These are phyloP conservation scores for Cladosporium sp. DNA, from an alignment of 2,329 filamentous ascomycete genomes.

Conservation along the genomic window DNA sequence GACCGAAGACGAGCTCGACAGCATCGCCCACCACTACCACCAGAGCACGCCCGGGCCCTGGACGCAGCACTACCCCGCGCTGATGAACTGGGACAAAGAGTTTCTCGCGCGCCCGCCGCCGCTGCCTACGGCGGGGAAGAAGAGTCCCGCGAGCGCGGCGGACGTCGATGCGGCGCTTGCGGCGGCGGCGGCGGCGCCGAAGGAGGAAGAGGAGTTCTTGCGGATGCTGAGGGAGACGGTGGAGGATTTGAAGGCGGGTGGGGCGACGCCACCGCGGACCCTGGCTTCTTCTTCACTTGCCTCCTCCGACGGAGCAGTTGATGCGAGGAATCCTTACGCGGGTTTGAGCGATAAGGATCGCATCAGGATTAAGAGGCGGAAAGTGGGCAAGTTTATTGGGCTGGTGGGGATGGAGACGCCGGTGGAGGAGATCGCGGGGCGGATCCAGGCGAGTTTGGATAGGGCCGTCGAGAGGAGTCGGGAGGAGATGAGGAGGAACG, in stretches of 20 bases:
- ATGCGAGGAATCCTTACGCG: slow-evolving; percentile 19
- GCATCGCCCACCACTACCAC: slow-evolving; percentile 66
- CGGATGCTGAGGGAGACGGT: slow-evolving; percentile 26
- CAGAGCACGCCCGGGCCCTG: slow-evolving; percentile 55
- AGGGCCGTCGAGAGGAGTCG: slow-evolving; percentile 24
- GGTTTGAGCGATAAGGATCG: slow-evolving; percentile 34
- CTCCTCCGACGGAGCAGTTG: not conserved
- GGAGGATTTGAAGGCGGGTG: slow-evolving; percentile 32
- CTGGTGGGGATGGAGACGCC: slow-evolving; percentile 57
- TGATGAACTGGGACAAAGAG: slow-evolving; percentile 54
- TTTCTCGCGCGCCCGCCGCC: slow-evolving; percentile 27
- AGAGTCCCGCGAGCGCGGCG: not conserved
- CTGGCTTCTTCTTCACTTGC: not conserved
- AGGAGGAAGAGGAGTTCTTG: slow-evolving; percentile 4
- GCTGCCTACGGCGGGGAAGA: not conserved
- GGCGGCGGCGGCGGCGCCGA: not conserved
- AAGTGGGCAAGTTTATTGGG: slow-evolving; percentile 69
- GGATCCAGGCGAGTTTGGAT: slow-evolving; percentile 32
- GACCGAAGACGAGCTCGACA: slow-evolving; percentile 63
- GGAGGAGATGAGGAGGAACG: slow-evolving; percentile 28
- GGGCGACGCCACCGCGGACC: not conserved
- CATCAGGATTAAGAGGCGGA: slow-evolving; percentile 55
- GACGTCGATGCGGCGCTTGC: slow-evolving; percentile 5
- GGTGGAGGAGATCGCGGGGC: slow-evolving; percentile 38
- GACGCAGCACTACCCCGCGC: slow-evolving; percentile 58